Base-by-base conservation (phyloP, 2,329 filamentous ascomycete genomes). In the Cladosporium colombiae region DNA sequence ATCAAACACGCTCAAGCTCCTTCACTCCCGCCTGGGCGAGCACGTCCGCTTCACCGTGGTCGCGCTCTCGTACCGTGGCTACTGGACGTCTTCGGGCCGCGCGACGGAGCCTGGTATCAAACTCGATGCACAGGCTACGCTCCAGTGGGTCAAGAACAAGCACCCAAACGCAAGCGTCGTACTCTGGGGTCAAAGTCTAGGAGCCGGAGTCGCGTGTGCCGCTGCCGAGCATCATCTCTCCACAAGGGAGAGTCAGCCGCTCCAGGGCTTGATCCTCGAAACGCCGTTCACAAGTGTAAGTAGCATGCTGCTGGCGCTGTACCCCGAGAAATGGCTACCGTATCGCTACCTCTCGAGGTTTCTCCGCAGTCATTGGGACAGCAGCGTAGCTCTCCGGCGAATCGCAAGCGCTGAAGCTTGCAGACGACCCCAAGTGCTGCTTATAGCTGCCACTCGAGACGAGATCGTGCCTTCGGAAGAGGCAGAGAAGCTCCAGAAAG, bases 171-270 rank as follows among this genome's bases (percentile, higher is more conserved):
- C 78, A 27, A 81, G 84, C 70, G 46, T 72, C 29, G 73, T 92
- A 0, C 77, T 93, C 13, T 93, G 91, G 90, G 91, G 91, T 0
- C 91, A 93, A 75, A 92, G 89, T 68, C 87, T 93, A 63, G 91
- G 91, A 1, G 86, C 88, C 29, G 91, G 89, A 1, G 85, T 93
- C 50, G 90, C 89, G 14, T 88, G 87, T 18, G 87, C 85, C 60
- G 82, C 89, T 2, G 83, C 86, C 16, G 83, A 79, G 2, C 72
- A 70, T 31, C 76, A 81, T 77, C 67, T 79, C 73, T 74, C 40
- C 74, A 83, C 40, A 68, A 78, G 55, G 80, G 37, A n/a, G 64
- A 58, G 29, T 33, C 64, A 50, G 44, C 66, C 4, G 64, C 67
- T 23, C 69, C 69, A 58, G 52, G 80, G 84, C 1, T 68, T 94